These are phyloP conservation scores for Pisolithus orientalis DNA, from an alignment of 768 basidiomycete genomes.

Conservation along the genomic window DNA sequence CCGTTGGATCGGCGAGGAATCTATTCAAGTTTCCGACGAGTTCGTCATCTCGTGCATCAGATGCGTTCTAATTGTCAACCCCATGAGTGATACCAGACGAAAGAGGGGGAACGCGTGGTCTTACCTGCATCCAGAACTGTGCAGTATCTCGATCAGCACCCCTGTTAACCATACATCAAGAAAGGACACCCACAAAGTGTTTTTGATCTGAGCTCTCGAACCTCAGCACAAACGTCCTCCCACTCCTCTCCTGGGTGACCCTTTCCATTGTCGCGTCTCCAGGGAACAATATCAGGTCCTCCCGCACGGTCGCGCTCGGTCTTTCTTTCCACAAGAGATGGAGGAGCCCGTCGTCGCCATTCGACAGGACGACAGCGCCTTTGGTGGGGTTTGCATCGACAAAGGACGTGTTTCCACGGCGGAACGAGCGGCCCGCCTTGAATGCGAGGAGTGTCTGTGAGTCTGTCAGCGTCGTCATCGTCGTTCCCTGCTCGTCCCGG, in stretches of 20 bases:
- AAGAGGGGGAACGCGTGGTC: slow-evolving; percentile 1
- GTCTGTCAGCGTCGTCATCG: slow-evolving; percentile 18
- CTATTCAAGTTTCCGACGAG: slow-evolving; percentile 69
- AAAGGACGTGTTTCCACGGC: slow-evolving; percentile 58
- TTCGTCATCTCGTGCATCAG: slow-evolving; percentile 60
- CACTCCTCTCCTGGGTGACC: slow-evolving; percentile 58
- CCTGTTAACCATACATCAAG: not conserved
- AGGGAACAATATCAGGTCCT: slow-evolving; percentile 86
- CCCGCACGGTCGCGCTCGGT: slow-evolving; percentile 50
- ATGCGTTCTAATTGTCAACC: slow-evolving; percentile 48
- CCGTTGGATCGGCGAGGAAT: slow-evolving; percentile 60
- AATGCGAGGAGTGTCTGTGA: slow-evolving; percentile 36
- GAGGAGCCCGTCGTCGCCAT: slow-evolving; percentile 68
- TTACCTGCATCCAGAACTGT: slow-evolving; percentile 86
- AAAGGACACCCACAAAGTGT: slow-evolving; percentile 69
- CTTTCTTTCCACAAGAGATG: slow-evolving; percentile 81
- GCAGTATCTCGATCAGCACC: slow-evolving; percentile 4
- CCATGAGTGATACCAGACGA: not conserved
- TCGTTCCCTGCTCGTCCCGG: not conserved
- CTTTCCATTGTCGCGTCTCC: slow-evolving; percentile 77
- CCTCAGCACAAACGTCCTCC: slow-evolving; percentile 81
- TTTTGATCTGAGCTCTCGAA: slow-evolving; percentile 86
- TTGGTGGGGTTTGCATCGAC: slow-evolving; percentile 66
- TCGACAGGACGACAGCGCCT: slow-evolving; percentile 64
- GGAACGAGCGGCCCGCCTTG: slow-evolving; percentile 70